Evolutionary conservation across 768 basidiomycete genomes (phyloP).

Genomic region (Hygrophorus russula): DNA sequence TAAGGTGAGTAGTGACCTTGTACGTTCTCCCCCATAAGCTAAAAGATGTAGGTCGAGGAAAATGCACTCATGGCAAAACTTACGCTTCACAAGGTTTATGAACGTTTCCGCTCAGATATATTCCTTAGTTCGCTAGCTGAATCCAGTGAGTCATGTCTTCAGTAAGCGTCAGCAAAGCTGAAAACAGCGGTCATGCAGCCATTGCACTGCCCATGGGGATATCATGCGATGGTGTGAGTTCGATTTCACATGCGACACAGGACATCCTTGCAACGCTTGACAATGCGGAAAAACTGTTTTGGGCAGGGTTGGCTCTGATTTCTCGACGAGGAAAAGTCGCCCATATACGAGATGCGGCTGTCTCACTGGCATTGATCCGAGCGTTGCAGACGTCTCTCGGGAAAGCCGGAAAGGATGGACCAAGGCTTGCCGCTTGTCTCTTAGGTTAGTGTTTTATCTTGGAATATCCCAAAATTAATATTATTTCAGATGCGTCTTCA

Average conservation of each 20-base stretch:
- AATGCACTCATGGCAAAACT: constrained; percentile 65
- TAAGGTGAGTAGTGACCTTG: constrained; percentile 30
- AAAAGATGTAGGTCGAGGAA: constrained; percentile 51
- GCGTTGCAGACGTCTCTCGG: constrained; percentile 80
- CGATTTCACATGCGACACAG: constrained; percentile 33
- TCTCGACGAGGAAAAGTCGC: constrained; percentile 50
- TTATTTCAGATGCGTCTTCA: constrained; percentile 52
- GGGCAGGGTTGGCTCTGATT: constrained; percentile 47
- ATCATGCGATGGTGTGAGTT: constrained; percentile 29
- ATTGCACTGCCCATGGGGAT: constrained; percentile 79
- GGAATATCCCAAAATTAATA: background rate
- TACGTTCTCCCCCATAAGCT: background rate
- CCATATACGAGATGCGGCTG: constrained; percentile 62
- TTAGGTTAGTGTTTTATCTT: constrained; percentile 33
- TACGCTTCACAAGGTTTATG: constrained; percentile 68
- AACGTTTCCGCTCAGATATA: constrained; percentile 75
- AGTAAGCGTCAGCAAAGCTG: background rate
- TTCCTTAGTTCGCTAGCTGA: constrained; percentile 85
- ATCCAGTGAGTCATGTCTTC: constrained; percentile 53
- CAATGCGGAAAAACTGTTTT: constrained; percentile 61
- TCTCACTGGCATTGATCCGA: constrained; percentile 59
- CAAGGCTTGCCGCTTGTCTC: constrained; percentile 48
- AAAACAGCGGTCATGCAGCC: constrained; percentile 30
- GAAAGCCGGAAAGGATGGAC: constrained; percentile 33
- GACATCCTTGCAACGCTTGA: constrained; percentile 52